Evolutionary conservation across 768 basidiomycete genomes (phyloP).

Genomic region (Steccherinum ochraceum): DNA sequence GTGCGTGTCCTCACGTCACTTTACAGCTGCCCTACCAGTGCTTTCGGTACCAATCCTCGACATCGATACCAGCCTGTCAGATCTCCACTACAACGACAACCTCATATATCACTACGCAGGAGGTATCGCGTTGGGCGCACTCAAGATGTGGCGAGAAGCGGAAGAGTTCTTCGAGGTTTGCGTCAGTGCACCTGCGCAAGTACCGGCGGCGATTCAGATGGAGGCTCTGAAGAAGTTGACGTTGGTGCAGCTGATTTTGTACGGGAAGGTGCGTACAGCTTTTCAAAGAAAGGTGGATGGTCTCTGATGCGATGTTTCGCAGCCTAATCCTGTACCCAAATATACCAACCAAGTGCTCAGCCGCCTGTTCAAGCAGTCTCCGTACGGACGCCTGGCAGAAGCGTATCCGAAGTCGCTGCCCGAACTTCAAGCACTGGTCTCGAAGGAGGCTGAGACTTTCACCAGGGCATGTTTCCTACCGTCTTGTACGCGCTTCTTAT

Average conservation of each 20-base stretch:
- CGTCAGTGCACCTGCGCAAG: constrained; percentile 38
- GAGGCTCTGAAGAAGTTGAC: constrained; percentile 84
- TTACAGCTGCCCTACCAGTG: constrained; percentile 51
- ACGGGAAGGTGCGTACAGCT: constrained; percentile 54
- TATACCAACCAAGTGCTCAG: constrained; percentile 57
- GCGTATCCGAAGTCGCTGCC: constrained; percentile 56
- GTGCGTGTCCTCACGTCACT: constrained; percentile 51
- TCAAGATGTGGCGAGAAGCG: constrained; percentile 63
- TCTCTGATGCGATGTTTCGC: background rate
- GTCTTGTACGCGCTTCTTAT: background rate
- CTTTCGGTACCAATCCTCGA: constrained; percentile 59
- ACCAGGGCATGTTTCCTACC: constrained; percentile 36
- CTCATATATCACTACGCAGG: constrained; percentile 82
- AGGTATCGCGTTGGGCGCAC: constrained; percentile 57
- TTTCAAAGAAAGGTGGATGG: background rate
- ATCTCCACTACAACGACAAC: constrained; percentile 73
- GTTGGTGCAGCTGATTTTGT: constrained; percentile 70
- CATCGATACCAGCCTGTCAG: constrained; percentile 53
- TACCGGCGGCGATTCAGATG: constrained; percentile 69
- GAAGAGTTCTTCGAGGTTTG: constrained; percentile 79
- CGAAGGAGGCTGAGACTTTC: constrained; percentile 53
- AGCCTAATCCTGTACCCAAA: constrained; percentile 55
- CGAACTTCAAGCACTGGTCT: constrained; percentile 37
- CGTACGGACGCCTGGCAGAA: constrained; percentile 58
- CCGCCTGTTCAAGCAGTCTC: constrained; percentile 59